Conservation (phyloP, 345 rosid genomes). For the Eucalyptus sideroxylon region DNA sequence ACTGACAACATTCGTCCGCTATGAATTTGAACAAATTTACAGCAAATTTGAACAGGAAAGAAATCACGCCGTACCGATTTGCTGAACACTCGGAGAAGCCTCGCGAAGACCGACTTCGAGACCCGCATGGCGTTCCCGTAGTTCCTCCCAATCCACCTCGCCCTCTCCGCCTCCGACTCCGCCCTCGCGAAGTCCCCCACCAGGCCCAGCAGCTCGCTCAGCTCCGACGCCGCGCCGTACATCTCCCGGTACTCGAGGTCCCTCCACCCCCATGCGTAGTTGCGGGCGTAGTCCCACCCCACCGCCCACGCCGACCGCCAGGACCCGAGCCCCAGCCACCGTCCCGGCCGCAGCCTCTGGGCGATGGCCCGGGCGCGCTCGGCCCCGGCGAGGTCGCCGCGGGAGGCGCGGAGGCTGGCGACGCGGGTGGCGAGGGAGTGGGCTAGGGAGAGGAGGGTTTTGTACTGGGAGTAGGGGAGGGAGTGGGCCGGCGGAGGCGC, state of each 20-base stretch:
- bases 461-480: constrained; percentile 25
- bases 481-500: constrained; percentile 9
- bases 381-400: constrained; percentile 56
- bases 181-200: constrained; percentile 35
- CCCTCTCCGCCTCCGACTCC: constrained; percentile 34
- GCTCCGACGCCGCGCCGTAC: constrained; percentile 37
- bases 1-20: neutral
- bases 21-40: neutral
- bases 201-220: constrained; percentile 39
- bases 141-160: constrained; percentile 32
- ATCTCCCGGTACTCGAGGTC: constrained; percentile 39
- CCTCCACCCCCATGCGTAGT: constrained; percentile 51
- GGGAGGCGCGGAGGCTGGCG: constrained; percentile 54
- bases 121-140: constrained; percentile 35
- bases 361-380: constrained; percentile 43
- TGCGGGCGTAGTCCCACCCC: constrained; percentile 69
- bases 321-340: constrained; percentile 30
- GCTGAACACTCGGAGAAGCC: constrained; percentile 38
- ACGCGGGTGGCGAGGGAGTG: constrained; percentile 67
- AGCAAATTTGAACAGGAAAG: neutral
- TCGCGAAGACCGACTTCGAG: constrained; percentile 26
- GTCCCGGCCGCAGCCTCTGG: constrained; percentile 21
- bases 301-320: constrained; percentile 39
- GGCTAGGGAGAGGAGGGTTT: constrained; percentile 39
- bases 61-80: constrained; percentile 2